Base-by-base conservation (phyloP, 2,329 filamentous ascomycete genomes). In the Fusarium guadeloupense region DNA sequence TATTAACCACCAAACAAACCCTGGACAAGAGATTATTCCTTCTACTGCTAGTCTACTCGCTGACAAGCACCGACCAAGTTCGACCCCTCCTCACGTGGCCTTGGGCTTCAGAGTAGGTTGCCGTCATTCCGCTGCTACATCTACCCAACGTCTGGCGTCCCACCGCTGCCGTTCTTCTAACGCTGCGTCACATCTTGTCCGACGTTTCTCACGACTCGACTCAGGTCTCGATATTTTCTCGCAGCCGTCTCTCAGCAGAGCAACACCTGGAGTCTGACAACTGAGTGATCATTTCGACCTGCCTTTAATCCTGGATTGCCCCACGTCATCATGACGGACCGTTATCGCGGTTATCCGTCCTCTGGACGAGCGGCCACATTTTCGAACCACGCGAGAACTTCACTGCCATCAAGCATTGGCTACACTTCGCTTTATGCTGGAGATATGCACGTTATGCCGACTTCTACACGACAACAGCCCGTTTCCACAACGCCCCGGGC, bases 391-490 rank as follows among this genome's bases (percentile, higher is more conserved):
- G 83, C 81, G 51, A 80, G 84, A 54, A 74, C 81, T 42, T 85
- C 83, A 23, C 72, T 86, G 71, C 84, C 84, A 16, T 76, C 80
- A 41, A 78, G 77, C 68, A 74, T 82, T 45, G 80, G 79, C 20
- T 83, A 83, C 70, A 79, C 76, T 67, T 76, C 80, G 54, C 74
- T 80, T 52, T 84, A 85, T 61, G 76, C 77, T 54, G 80, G 81
- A 46, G 84, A 87, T 66, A 76, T 84, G 54, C 83, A 87, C 62
- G 78, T 81, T 61, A 75, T 84, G 69, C 83, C 83, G 16, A 71
- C 77, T 65, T 63, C 72, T 17, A 61, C 68, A 31, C 64, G 66
- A 44, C 72, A 69, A 63, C 62, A 75, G 65, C 61, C 68, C 26
- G 47, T 64, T n/a, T 69, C 75, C 25, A 68, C 71, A 19, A 64